Evolutionary conservation across 495 filamentous ascomycete species (phyloP).

Genomic region (Aspergillus ellipticus): DNA sequence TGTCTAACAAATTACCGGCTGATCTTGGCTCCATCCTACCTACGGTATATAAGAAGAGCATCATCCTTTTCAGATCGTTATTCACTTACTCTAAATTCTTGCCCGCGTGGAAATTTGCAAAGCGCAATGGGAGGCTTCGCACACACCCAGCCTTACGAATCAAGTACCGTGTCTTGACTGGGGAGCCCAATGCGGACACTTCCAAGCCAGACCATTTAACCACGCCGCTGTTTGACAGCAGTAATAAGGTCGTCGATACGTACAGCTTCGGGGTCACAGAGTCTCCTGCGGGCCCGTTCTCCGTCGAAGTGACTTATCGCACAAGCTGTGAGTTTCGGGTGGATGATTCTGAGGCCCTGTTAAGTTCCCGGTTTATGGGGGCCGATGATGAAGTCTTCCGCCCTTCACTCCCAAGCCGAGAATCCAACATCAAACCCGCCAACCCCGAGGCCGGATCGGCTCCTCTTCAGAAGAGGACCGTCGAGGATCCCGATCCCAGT

Average conservation of each 20-base stretch:
- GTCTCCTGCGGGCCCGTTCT: conserved; percentile 80
- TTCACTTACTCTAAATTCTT: conserved; percentile 78
- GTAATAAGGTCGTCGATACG: conserved; percentile 63
- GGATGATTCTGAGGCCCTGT: conserved; percentile 81
- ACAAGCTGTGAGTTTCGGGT: conserved; percentile 86
- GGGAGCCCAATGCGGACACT: conserved; percentile 38
- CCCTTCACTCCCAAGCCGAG: conserved; percentile 59
- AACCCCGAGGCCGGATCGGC: conserved; percentile 70
- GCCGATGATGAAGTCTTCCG: conserved; percentile 83
- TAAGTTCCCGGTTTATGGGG: conserved; percentile 96
- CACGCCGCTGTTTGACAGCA: conserved; percentile 65
- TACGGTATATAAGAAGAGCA: conserved; percentile 91
- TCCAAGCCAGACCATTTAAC: conserved; percentile 61
- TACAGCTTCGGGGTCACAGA: conserved; percentile 77
- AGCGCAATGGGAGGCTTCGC: conserved; percentile 62
- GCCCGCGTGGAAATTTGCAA: conserved; percentile 84
- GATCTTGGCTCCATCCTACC: conserved; percentile 72
- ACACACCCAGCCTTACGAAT: conserved; percentile 62
- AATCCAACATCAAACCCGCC: conserved; percentile 28
- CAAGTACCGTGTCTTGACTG: conserved; percentile 73
- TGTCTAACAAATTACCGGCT: conserved; percentile 45
- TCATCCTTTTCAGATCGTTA: conserved; percentile 91
- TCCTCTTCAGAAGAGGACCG: conserved; percentile 46
- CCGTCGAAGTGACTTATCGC: conserved; percentile 76
- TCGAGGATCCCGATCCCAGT: conserved; percentile 58